phyloP scores from a whole-genome alignment of 2,329 filamentous ascomycete species.

The Gaeumannomyces sp. region DNA sequence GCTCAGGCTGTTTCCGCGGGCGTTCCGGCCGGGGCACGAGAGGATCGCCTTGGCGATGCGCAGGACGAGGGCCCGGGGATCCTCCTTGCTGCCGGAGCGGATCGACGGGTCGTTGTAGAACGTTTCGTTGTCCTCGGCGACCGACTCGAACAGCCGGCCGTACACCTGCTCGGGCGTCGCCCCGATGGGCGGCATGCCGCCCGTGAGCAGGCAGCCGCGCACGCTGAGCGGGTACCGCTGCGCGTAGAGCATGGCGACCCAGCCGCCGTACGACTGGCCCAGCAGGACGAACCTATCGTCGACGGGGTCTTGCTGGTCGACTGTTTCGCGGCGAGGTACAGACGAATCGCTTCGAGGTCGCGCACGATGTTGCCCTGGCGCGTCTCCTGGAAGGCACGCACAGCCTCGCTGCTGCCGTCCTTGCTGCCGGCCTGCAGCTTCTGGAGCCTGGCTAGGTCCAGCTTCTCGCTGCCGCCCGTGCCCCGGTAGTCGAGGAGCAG shows the following conservation, averaged over 20 bases:
- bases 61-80: constrained; percentile 43
- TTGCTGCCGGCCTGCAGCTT: constrained; percentile 38
- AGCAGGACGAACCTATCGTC: constrained; percentile 34
- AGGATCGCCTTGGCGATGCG: constrained; percentile 5
- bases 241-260: constrained; percentile 65
- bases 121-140: constrained; percentile 51
- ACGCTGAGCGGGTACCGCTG: constrained; percentile 58
- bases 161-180: constrained; percentile 58
- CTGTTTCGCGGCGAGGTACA: constrained; percentile 34
- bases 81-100: constrained; percentile 46
- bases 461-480: constrained; percentile 59
- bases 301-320: background rate
- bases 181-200: constrained; percentile 61
- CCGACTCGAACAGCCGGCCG: constrained; percentile 47
- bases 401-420: background rate
- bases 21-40: constrained; percentile 5
- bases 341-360: constrained; percentile 65
- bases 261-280: constrained; percentile 70
- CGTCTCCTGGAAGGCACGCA: constrained; percentile 35
- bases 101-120: constrained; percentile 43
- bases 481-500: constrained; percentile 68
- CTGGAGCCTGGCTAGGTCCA: constrained; percentile 46
- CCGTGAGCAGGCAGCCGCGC: constrained; percentile 57
- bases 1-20: constrained; percentile 7
- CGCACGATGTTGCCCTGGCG: constrained; percentile 66